Conservation (phyloP, 306 rosid genomes). For the Oxytropis ochrocephala region DNA sequence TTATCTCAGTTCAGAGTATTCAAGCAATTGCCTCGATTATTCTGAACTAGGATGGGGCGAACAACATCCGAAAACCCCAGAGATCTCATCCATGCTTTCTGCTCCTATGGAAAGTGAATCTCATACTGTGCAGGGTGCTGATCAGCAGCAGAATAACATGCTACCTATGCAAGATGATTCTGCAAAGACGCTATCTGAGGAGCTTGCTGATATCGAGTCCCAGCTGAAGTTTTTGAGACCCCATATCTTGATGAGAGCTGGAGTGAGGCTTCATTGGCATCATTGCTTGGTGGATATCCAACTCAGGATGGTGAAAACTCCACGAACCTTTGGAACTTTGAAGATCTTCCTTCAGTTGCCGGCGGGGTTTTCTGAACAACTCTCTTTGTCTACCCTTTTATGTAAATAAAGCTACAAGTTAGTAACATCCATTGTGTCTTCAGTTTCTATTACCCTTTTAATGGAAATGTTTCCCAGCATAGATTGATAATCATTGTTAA, state of each 20-base stretch:
- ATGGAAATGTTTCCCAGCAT: no score
- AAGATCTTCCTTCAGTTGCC: constrained; percentile 48
- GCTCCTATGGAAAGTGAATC: constrained; percentile 44
- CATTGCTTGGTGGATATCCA: constrained; percentile 41
- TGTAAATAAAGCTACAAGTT: constrained; percentile 93
- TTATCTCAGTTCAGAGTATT: constrained; percentile 69
- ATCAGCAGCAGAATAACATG: constrained; percentile 31
- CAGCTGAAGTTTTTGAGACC: constrained; percentile 57
- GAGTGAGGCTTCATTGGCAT: constrained; percentile 50
- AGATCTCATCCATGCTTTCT: constrained; percentile 72
- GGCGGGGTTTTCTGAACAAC: constrained; percentile 54
- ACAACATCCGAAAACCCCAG: constrained; percentile 72
- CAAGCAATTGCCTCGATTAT: constrained; percentile 69
- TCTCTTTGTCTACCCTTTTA: constrained; percentile 20
- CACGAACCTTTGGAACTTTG: constrained; percentile 74
- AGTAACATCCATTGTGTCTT: constrained; percentile 32
- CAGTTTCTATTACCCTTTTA: background rate
- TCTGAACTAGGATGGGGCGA: constrained; percentile 74
- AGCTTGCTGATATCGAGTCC: constrained; percentile 65
- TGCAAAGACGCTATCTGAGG: constrained; percentile 60
- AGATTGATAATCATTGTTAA: background rate
- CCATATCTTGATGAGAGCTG: constrained; percentile 63
- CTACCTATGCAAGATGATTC: constrained; percentile 22
- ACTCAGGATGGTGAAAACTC: constrained; percentile 67
- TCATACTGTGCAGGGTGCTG: constrained; percentile 41